Percentiles rank a stretch among this genome's conserved stretches.
These are phyloP conservation scores for Bjerkandera adusta DNA, from an alignment of 1,284 basidiomycete species.

Conservation along the genomic window DNA sequence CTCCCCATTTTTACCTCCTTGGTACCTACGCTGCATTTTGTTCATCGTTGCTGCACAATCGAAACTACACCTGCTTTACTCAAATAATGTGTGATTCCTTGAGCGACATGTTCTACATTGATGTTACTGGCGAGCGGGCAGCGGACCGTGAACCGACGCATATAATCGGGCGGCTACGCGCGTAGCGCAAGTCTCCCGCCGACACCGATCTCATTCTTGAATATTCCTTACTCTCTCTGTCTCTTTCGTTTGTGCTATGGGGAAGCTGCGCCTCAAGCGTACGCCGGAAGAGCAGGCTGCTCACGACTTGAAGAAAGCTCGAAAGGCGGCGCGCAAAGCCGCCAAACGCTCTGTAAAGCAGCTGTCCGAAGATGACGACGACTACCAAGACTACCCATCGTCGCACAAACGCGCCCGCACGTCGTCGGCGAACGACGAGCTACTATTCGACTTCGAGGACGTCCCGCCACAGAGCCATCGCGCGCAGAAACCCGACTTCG, in stretches of 20 bases:
- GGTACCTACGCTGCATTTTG: no score
- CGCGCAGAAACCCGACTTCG: conserved; percentile 43
- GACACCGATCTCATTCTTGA: no score
- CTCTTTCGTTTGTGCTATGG: conserved; percentile 45
- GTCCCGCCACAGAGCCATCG: conserved; percentile 5
- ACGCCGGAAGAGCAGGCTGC: conserved; percentile 68
- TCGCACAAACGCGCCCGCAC: neutral
- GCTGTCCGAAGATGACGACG: neutral
- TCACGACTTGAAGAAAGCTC: conserved; percentile 47
- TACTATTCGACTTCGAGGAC: conserved; percentile 7
- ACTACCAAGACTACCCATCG: neutral
- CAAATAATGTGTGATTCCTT: no score
- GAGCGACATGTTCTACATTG: no score
- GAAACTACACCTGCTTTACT: no score
- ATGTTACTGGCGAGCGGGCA: no score
- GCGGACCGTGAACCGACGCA: no score
- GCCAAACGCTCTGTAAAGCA: conserved; percentile 28
- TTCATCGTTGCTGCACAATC: no score
- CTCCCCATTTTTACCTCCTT: neutral
- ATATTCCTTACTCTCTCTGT: no score
- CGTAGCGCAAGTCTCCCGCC: no score
- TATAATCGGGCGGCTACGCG: no score
- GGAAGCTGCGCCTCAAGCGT: conserved; percentile 67
- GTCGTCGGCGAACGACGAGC: neutral
- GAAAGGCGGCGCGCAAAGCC: conserved; percentile 41